phyloP scores from a whole-genome alignment of 768 basidiomycete genomes.

The Termitomyces sp. region DNA sequence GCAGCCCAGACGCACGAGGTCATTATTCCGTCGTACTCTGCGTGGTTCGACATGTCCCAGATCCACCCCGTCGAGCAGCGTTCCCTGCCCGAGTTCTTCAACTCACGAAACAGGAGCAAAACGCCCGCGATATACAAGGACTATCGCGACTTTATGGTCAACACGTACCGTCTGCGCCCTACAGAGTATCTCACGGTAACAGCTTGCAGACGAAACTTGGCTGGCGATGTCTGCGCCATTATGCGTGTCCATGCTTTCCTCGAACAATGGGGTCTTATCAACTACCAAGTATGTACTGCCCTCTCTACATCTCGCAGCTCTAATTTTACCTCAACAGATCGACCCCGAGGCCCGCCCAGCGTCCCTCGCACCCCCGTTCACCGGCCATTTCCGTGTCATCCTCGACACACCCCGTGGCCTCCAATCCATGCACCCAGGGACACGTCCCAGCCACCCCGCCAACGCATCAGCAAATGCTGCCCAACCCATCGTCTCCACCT shows the following conservation, averaged over 20 bases:
- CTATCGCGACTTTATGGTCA: slow-evolving; percentile 99
- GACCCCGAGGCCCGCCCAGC: slow-evolving; percentile 96
- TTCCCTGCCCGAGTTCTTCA: slow-evolving; percentile 97
- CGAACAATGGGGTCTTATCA: slow-evolving; percentile 98
- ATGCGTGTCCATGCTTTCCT: slow-evolving; percentile 99
- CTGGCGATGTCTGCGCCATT: slow-evolving; percentile 96
- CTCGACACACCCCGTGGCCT: slow-evolving; percentile 96
- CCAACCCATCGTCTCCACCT: slow-evolving; percentile 35
- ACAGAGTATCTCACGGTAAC: slow-evolving; percentile 96
- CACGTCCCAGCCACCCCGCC: slow-evolving; percentile 46
- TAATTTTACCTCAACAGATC: slow-evolving; percentile 48
- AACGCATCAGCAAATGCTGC: slow-evolving; percentile 31
- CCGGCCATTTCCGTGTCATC: slow-evolving; percentile 97
- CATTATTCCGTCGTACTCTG: slow-evolving; percentile 93
- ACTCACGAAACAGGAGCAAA: slow-evolving; percentile 89
- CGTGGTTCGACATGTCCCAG: slow-evolving; percentile 96
- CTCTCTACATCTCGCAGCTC: not conserved
- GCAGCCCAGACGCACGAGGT: slow-evolving; percentile 97
- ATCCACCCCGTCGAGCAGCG: slow-evolving; percentile 90
- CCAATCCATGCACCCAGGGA: slow-evolving; percentile 87
- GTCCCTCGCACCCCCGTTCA: slow-evolving; percentile 93
- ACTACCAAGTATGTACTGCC: slow-evolving; percentile 78
- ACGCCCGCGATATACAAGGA: slow-evolving; percentile 98
- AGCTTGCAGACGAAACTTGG: slow-evolving; percentile 91
- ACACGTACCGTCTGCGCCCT: slow-evolving; percentile 92